Base-by-base conservation (phyloP, 1,139 yeast species). In the Blastobotrys arbuscula region DNA sequence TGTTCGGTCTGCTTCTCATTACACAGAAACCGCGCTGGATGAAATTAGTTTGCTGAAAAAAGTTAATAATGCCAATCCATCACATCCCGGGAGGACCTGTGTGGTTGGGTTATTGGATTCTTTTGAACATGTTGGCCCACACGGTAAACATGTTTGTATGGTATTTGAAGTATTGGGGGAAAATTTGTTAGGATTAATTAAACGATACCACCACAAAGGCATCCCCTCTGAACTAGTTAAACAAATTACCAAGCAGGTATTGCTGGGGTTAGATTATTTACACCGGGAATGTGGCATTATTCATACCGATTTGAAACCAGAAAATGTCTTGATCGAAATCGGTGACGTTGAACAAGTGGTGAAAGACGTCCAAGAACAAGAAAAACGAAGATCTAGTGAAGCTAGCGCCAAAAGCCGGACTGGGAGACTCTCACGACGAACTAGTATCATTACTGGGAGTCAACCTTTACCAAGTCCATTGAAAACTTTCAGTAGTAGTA, bases 301-400 rank as follows among this genome's bases (percentile, higher is more conserved):
- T 52, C 96, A 88, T 67, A 88, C 96, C 0, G 96, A 88, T 62
- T 72, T 88, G 53, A 88, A 88, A 65, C 96, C 96, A 0, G 96
- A 88, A 64, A 88, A 88, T 63, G 84, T 88, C n/a, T 69, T 88
- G 54, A 76, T 87, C 44, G 89, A 84, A 60, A 82, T 87, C 52
- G 84, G 82, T 36, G 88, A 86, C 58, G 90, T 84, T 31, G 89
- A 84, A 59, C 77, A 75, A 51, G 77, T 85, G 55, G 81, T 86
- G 26, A 68, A 72, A 48, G 71, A 75, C 59, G 74, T 81, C 2
- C 84, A 79, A 56, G 74, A 75, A 47, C 76, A 79, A 45, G 63
- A 61, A 38, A 45, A 52, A 42, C 40, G 52, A 43, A 48, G 55
- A 38, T 50, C 53, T 39, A 49, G 49, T 44, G 55, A 37, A 23